phyloP scores from a whole-genome alignment of 73 alveolate genomes.

The Paramecium octaurelia region DNA sequence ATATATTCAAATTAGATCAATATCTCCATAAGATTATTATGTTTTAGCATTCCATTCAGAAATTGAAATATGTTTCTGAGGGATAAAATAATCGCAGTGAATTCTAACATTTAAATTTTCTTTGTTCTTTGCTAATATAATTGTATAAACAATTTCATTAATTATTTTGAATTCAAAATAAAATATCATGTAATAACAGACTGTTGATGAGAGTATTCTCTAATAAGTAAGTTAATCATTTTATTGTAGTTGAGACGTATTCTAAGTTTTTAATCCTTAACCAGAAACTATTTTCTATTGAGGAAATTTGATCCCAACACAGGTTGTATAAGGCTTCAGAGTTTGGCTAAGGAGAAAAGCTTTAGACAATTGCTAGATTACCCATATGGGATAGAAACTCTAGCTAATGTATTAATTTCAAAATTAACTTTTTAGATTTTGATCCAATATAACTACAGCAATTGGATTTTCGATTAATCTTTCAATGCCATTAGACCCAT shows the following conservation, averaged over 20 bases:
- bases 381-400: no score
- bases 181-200: not conserved
- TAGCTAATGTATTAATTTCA: not conserved
- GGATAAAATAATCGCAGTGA: no score
- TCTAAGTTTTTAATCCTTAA: not conserved
- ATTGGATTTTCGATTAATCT: not conserved
- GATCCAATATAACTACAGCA: not conserved
- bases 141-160: no score
- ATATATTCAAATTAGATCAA: not conserved
- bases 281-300: conserved; percentile 4
- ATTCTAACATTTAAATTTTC: no score
- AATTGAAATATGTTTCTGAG: no score
- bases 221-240: not conserved
- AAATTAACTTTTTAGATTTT: not conserved
- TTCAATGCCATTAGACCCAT: not conserved
- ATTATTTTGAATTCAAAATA: not conserved
- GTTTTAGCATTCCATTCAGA: no score
- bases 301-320: not conserved
- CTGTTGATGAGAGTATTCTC: not conserved
- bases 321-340: not conserved
- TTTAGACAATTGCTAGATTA: not conserved
- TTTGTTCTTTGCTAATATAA: no score
- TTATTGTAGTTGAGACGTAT: not conserved
- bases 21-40: not conserved
- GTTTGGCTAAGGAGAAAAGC: not conserved